Conservation (phyloP, 1,284 basidiomycete species). For the Volvariella surrecta region DNA sequence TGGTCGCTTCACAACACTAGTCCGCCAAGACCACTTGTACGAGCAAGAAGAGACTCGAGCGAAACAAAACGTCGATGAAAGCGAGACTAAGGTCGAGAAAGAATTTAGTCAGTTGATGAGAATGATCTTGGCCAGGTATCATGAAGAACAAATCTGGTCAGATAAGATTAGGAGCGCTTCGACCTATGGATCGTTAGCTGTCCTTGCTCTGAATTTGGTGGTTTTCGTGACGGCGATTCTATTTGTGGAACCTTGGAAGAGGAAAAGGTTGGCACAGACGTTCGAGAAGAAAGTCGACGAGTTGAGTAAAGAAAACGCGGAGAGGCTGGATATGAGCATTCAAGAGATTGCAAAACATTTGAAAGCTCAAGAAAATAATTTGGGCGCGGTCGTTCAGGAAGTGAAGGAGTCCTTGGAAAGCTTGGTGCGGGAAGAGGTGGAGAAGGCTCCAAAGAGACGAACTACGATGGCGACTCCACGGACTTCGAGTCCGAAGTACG, state of each 20-base stretch:
- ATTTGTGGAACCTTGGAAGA: conserved; percentile 92
- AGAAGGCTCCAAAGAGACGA: neutral
- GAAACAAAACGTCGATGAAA: conserved; percentile 53
- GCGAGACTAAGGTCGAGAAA: conserved; percentile 74
- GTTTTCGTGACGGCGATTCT: conserved; percentile 86
- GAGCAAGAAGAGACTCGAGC: conserved; percentile 71
- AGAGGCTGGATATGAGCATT: conserved; percentile 38
- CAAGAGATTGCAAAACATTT: conserved; percentile 40
- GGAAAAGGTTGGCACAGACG: conserved; percentile 72
- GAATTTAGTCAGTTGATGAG: conserved; percentile 84
- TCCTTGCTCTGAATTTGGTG: conserved; percentile 76
- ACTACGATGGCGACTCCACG: neutral
- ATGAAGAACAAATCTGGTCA: conserved; percentile 96
- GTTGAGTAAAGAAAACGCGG: conserved; percentile 51
- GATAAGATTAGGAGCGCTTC: conserved; percentile 93
- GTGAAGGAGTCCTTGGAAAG: conserved; percentile 8
- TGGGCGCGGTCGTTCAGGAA: conserved; percentile 16
- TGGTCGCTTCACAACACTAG: conserved; percentile 74
- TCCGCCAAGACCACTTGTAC: conserved; percentile 79
- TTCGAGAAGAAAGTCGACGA: conserved; percentile 82
- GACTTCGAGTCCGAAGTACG: neutral
- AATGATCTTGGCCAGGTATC: conserved; percentile 81
- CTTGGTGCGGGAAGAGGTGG: conserved; percentile 5
- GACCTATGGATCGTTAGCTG: conserved; percentile 83
- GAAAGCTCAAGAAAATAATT: conserved; percentile 36